Conservation (phyloP, 345 rosid genomes). For the Murraya paniculata region DNA sequence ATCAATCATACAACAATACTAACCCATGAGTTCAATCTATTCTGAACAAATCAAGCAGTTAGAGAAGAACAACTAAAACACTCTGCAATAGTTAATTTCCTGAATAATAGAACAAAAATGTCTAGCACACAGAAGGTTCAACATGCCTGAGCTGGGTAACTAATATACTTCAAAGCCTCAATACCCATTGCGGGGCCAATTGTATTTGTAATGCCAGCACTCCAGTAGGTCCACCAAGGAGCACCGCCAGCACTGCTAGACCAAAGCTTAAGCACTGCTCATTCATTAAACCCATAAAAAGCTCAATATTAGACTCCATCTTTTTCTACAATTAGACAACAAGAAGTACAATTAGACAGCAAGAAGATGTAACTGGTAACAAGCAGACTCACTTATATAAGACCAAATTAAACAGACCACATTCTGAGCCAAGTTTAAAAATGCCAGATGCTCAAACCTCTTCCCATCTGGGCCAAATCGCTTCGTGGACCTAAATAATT, state of each 20-base stretch:
- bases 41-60: not conserved
- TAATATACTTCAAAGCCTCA: slow-evolving; percentile 92
- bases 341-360: not conserved
- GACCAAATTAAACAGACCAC: slow-evolving; percentile 92
- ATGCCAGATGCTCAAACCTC: slow-evolving; percentile 91
- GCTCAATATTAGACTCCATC: slow-evolving; percentile 3
- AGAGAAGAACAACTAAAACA: not conserved
- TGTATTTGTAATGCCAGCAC: slow-evolving; percentile 94
- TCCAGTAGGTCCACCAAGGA: slow-evolving; percentile 96
- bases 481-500: slow-evolving; percentile 70
- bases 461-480: slow-evolving; percentile 76
- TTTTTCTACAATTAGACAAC: no score
- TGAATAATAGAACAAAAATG: not conserved
- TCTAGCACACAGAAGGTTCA: not conserved
- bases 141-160: slow-evolving; percentile 95
- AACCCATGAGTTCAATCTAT: not conserved
- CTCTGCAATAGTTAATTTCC: not conserved
- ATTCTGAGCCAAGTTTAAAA: slow-evolving; percentile 86
- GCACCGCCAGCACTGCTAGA: slow-evolving; percentile 66
- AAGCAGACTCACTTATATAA: slow-evolving; percentile 64
- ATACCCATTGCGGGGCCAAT: slow-evolving; percentile 99
- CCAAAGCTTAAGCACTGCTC: slow-evolving; percentile 90
- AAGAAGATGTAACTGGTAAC: not conserved
- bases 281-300: not conserved
- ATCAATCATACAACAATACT: not conserved